phyloP scores from a whole-genome alignment of 106 monocot genomes.

The Dactylorhiza incarnata region DNA sequence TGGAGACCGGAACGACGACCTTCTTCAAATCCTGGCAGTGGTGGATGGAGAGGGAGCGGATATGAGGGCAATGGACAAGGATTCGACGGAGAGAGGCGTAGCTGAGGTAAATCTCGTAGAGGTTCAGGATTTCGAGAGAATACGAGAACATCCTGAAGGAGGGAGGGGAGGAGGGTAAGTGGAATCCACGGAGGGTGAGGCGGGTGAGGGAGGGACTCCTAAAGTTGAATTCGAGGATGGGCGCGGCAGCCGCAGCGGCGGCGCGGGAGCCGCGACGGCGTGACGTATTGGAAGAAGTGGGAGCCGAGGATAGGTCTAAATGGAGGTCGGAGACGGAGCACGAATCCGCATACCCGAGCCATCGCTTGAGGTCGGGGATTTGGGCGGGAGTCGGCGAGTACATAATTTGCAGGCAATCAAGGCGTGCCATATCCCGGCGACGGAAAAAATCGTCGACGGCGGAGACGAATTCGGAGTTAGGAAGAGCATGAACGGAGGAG shows the following conservation, averaged over 20 bases:
- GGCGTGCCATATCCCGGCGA: constrained; percentile 4
- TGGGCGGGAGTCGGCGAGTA: constrained; percentile 6
- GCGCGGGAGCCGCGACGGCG: neutral
- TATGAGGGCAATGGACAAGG: constrained; percentile 18
- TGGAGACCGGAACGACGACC: constrained; percentile 9
- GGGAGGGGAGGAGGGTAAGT: constrained; percentile 3
- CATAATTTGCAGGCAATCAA: constrained; percentile 15
- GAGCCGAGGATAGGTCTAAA: neutral
- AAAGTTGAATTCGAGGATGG: constrained; percentile 12
- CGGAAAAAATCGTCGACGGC: constrained; percentile 5
- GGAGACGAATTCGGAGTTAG: constrained; percentile 6
- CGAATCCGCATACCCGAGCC: constrained; percentile 26
- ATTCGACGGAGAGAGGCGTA: constrained; percentile 24
- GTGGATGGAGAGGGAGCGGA: constrained; percentile 21
- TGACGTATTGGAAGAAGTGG: neutral
- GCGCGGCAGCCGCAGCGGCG: constrained; percentile 1
- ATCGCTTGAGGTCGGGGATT: constrained; percentile 18
- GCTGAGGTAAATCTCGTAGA: constrained; percentile 11
- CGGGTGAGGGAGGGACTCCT: constrained; percentile 14
- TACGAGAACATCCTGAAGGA: neutral
- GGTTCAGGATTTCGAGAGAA: constrained; percentile 18
- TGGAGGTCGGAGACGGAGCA: constrained; percentile 28
- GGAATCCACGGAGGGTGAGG: constrained; percentile 19
- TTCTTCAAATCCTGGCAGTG: constrained; percentile 21
- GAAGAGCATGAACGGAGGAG: neutral